These are phyloP conservation scores for Fragaria ananassa DNA, from an alignment of 306 rosid species.

Conservation along the genomic window DNA sequence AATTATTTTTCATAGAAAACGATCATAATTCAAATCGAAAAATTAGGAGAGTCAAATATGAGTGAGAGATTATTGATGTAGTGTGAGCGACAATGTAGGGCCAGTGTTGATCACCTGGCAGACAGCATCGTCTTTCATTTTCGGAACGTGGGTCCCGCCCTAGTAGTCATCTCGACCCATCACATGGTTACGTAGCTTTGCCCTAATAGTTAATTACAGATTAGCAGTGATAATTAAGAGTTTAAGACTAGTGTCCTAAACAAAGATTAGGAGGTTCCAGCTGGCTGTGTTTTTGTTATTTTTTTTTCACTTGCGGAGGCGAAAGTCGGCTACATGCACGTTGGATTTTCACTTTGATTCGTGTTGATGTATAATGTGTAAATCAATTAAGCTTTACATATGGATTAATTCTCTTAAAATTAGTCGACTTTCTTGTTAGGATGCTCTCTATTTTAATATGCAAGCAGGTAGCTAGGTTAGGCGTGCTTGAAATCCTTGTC, in stretches of 20 bases:
- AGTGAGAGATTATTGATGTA: slow-evolving; percentile 20
- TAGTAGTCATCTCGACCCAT: slow-evolving; percentile 33
- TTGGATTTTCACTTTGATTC: neutral
- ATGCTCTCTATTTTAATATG: neutral
- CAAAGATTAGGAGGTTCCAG: neutral
- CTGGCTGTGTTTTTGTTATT: neutral
- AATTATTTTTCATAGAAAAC: slow-evolving; percentile 16
- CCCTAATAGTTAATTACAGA: neutral
- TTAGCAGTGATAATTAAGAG: neutral
- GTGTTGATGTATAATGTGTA: neutral
- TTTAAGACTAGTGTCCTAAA: neutral
- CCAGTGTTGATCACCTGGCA: slow-evolving; percentile 89
- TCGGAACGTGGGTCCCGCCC: slow-evolving; percentile 52
- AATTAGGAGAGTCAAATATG: slow-evolving; percentile 12
- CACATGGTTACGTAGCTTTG: slow-evolving; percentile 22
- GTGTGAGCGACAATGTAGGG: slow-evolving; percentile 68
- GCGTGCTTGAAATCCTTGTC: neutral
- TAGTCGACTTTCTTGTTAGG: neutral
- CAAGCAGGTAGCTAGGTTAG: neutral
- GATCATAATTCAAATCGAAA: neutral
- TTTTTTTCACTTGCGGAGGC: neutral
- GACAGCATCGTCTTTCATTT: slow-evolving; percentile 51
- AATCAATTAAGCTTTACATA: neutral
- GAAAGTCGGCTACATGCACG: slow-evolving; percentile 4
- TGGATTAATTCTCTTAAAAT: no score